Base-by-base conservation (phyloP, 768 basidiomycete species). In the Sarcodon aspratus region DNA sequence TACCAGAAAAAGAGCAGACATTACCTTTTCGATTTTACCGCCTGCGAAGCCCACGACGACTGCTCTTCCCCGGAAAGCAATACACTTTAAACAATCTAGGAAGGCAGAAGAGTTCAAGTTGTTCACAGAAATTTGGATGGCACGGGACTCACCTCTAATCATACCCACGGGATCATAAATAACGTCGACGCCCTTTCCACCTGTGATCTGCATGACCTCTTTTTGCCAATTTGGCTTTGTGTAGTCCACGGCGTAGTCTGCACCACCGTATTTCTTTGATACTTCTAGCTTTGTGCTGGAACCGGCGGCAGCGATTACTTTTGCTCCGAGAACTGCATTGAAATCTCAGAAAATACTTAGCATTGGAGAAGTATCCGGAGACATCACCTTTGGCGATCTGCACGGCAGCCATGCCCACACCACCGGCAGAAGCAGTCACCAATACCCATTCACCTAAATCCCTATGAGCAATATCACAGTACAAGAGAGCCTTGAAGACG, bases 361-460 rank as follows among this genome's bases (percentile, higher is more conserved):
- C 6, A n/a, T 45, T 21, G 32, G 15, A 9, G 42, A 17, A 52
- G 48, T n/a, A 21, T 21, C 34, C 15, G 27, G 35, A 6, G 45
- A 17, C 27, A 42, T 35, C 33, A 88, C 90, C 82, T 76, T 96
- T 96, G 17, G 91, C 94, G 48, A 97, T 74, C 61, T 97, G 95
- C 13, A 93, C 80, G 7, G 95, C 94, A 6, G 83, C 81, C 46
- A 95, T 80, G 0, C 94, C 94, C 5, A 98, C 93, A 10, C 93
- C 95, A 3, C 95, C 95, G 1, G 94, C 95, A n/a, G 89, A 88
- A 7, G 93, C 95, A 45, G 91, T 90, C 4, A 98, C 82, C 3
- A 99, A 78, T 3, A 96, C 78, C 78, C 85, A 92, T 67, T 97
- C 95, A 17, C 86, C 87, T 86, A 45, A 7, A 33, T 37, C 3